Evolutionary conservation across 148 eudicot species (phyloP).

Genomic region (Tetragonia tetragonoides): DNA sequence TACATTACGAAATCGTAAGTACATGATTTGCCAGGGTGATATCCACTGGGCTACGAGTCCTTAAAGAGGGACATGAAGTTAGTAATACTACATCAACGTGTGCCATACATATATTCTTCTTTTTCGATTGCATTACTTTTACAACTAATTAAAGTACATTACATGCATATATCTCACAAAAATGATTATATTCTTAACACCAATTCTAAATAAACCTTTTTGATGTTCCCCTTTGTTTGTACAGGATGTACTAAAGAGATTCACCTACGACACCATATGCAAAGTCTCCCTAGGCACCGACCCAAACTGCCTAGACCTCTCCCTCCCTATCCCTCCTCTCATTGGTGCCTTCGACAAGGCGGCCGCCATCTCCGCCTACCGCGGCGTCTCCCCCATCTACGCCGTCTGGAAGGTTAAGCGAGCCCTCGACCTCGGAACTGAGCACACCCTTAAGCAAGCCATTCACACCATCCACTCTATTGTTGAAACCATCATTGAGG

Average conservation of each 20-base stretch:
- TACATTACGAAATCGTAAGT: too few relatives aligned
- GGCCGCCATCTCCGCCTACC: constrained; percentile 54
- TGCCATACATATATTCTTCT: too few relatives aligned
- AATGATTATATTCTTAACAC: too few relatives aligned
- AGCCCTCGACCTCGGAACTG: constrained; percentile 51
- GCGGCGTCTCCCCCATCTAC: constrained; percentile 46
- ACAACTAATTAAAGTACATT: too few relatives aligned
- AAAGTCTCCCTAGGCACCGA: constrained; percentile 61
- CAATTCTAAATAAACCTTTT: too few relatives aligned
- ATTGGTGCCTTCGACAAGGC: constrained; percentile 65
- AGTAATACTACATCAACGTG: too few relatives aligned
- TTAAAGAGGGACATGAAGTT: too few relatives aligned
- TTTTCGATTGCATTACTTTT: too few relatives aligned
- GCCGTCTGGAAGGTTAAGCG: constrained; percentile 65
- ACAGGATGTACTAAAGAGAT: constrained; percentile 58
- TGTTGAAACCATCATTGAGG: constrained; percentile 38
- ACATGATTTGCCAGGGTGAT: too few relatives aligned
- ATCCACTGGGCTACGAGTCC: too few relatives aligned
- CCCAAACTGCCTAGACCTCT: constrained; percentile 55
- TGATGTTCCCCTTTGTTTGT: background rate
- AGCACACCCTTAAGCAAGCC: constrained; percentile 43
- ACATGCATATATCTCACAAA: too few relatives aligned
- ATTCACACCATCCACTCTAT: constrained; percentile 34
- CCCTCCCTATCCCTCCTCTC: constrained; percentile 47
- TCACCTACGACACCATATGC: constrained; percentile 74